Evolutionary conservation across 768 basidiomycete genomes (phyloP).

Genomic region (Russula sp.): DNA sequence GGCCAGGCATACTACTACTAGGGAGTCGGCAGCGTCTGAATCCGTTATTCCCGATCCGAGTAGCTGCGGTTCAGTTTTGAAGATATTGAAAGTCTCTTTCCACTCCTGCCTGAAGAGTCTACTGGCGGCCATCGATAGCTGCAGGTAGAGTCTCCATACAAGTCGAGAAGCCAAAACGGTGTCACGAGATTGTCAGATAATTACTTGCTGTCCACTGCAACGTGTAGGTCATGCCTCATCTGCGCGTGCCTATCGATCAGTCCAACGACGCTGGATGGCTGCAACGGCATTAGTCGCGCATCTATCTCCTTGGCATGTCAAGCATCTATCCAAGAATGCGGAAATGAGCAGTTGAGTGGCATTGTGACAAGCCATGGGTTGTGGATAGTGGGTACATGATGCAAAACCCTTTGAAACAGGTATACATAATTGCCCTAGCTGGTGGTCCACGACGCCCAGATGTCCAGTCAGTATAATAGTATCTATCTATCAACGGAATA

Average conservation of each 20-base stretch:
- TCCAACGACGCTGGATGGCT: conserved; percentile 2
- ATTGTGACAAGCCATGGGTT: neutral
- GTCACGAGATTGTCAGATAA: neutral
- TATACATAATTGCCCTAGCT: neutral
- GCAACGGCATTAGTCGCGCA: neutral
- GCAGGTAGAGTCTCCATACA: neutral
- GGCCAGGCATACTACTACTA: no score
- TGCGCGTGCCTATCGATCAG: conserved; percentile 16
- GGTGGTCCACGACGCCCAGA: neutral
- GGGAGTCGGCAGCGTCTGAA: neutral
- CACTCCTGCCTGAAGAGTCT: neutral
- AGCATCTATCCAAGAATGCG: neutral
- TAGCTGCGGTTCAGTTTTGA: neutral
- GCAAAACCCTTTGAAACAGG: neutral
- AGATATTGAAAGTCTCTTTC: neutral
- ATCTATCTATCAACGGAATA: neutral
- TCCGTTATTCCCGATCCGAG: neutral
- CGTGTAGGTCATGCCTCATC: conserved; percentile 13
- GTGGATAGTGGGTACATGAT: neutral
- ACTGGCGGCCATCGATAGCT: neutral
- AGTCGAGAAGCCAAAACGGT: neutral
- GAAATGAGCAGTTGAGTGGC: neutral
- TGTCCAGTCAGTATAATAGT: neutral
- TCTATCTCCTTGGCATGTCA: conserved; percentile 1
- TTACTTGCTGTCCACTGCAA: conserved; percentile 1